Evolutionary conservation across 2,329 filamentous ascomycete genomes (phyloP).

Genomic region (Fusarium protoensiforme): DNA sequence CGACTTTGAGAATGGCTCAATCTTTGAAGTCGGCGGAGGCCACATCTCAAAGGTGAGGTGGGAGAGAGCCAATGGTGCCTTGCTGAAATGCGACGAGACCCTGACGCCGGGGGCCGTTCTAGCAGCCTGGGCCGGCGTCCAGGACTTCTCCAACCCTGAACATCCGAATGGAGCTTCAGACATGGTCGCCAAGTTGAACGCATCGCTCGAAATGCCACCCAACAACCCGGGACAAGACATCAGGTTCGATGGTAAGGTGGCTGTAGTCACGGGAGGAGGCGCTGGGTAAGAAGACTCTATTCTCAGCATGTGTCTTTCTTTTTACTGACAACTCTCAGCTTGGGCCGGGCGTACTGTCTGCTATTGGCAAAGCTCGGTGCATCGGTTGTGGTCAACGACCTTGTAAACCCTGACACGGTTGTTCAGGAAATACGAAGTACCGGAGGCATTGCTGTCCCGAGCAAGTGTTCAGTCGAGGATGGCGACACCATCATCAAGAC

Average conservation of each 20-base stretch:
- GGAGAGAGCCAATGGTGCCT: slow-evolving; percentile 89
- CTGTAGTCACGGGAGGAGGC: slow-evolving; percentile 87
- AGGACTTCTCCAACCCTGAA: slow-evolving; percentile 83
- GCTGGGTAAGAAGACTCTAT: slow-evolving; percentile 70
- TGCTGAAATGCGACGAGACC: slow-evolving; percentile 87
- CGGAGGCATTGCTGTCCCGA: slow-evolving; percentile 90
- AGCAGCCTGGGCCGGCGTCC: slow-evolving; percentile 88
- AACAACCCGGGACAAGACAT: slow-evolving; percentile 76
- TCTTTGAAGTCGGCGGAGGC: slow-evolving; percentile 94
- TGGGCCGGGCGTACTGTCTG: slow-evolving; percentile 90
- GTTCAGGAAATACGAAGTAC: slow-evolving; percentile 91
- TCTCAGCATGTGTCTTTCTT: too few species aligned
- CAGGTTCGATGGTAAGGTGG: slow-evolving; percentile 89
- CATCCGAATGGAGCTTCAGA: slow-evolving; percentile 88
- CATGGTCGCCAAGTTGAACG: slow-evolving; percentile 81
- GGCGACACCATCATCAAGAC: slow-evolving; percentile 91
- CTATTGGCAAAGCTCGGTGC: slow-evolving; percentile 88
- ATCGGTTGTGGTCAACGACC: slow-evolving; percentile 91
- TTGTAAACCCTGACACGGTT: slow-evolving; percentile 90
- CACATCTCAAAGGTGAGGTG: slow-evolving; percentile 93
- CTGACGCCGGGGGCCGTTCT: slow-evolving; percentile 90
- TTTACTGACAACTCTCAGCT: too few species aligned
- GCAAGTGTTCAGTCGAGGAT: slow-evolving; percentile 93
- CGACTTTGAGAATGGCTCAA: slow-evolving; percentile 86
- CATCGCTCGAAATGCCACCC: too few species aligned